These are phyloP conservation scores for Osmanthus fragrans DNA, from an alignment of 257 asterid genomes.

Conservation along the genomic window DNA sequence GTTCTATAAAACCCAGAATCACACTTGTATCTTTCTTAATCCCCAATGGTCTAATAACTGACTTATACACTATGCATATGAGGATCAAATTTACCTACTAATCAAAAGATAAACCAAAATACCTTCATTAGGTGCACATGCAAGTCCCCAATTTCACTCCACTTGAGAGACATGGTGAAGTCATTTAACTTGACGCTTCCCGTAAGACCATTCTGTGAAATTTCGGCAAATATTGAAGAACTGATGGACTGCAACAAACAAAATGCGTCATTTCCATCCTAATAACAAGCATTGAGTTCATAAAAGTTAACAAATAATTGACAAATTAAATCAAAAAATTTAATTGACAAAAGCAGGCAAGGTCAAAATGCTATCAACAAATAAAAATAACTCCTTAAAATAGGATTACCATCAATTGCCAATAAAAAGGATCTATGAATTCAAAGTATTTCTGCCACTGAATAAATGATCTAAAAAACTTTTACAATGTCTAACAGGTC, in stretches of 20 bases:
- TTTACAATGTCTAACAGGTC: background rate
- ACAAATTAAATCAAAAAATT: background rate
- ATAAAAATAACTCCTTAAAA: background rate
- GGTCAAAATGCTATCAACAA: background rate
- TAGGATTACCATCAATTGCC: background rate
- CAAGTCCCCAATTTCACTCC: conserved; percentile 86
- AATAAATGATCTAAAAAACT: background rate
- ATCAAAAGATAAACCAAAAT: conserved; percentile 7
- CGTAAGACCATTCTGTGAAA: conserved; percentile 50
- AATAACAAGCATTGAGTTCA: background rate
- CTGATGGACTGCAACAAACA: conserved; percentile 59
- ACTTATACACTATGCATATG: background rate
- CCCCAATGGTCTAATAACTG: background rate
- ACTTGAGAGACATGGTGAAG: conserved; percentile 65
- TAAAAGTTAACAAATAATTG: background rate
- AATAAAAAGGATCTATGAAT: background rate
- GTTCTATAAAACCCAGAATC: background rate
- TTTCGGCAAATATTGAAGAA: conserved; percentile 57
- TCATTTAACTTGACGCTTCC: conserved; percentile 62
- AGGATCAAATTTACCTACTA: background rate
- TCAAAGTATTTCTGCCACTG: background rate
- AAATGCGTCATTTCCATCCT: conserved; percentile 3
- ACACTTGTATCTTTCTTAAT: background rate
- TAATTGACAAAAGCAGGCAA: conserved; percentile 19
- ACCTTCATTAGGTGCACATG: conserved; percentile 85